phyloP scores from a whole-genome alignment of 306 rosid species.

The Geum urbanum region DNA sequence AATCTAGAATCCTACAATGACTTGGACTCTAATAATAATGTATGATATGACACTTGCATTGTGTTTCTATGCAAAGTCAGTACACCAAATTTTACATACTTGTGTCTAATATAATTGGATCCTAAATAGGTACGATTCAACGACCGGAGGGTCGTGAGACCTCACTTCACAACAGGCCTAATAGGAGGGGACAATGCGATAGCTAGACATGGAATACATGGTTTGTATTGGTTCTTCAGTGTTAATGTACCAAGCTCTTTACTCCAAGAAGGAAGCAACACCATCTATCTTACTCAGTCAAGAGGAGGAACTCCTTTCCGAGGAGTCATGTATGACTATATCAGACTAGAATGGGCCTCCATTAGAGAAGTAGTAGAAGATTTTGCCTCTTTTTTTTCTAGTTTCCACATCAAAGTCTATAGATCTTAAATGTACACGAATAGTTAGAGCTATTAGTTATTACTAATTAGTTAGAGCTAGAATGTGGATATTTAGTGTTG shows the following conservation, averaged over 20 bases:
- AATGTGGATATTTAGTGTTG: too few relatives aligned
- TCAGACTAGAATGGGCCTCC: slow-evolving; percentile 50
- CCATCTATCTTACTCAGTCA: slow-evolving; percentile 52
- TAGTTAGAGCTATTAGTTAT: too few relatives aligned
- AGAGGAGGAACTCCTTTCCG: slow-evolving; percentile 27
- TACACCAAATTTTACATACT: background rate
- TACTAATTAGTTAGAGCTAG: too few relatives aligned
- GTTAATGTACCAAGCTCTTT: slow-evolving; percentile 28
- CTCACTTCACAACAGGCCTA: slow-evolving; percentile 33
- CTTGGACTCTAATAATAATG: background rate
- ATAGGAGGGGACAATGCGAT: slow-evolving; percentile 66
- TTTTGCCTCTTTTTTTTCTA: background rate
- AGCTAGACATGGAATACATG: slow-evolving; percentile 84
- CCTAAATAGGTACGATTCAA: slow-evolving; percentile 57
- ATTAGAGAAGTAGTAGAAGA: background rate
- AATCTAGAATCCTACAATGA: background rate
- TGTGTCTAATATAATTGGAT: background rate
- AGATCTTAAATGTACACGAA: background rate
- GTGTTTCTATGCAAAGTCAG: background rate
- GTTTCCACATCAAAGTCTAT: background rate
- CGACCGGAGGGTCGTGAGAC: background rate
- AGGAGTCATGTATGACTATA: slow-evolving; percentile 79
- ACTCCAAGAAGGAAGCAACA: slow-evolving; percentile 45
- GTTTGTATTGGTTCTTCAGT: slow-evolving; percentile 46
- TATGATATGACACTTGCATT: background rate